Evolutionary conservation across 345 rosid genomes (phyloP).

Genomic region (Limnanthes douglasii): DNA sequence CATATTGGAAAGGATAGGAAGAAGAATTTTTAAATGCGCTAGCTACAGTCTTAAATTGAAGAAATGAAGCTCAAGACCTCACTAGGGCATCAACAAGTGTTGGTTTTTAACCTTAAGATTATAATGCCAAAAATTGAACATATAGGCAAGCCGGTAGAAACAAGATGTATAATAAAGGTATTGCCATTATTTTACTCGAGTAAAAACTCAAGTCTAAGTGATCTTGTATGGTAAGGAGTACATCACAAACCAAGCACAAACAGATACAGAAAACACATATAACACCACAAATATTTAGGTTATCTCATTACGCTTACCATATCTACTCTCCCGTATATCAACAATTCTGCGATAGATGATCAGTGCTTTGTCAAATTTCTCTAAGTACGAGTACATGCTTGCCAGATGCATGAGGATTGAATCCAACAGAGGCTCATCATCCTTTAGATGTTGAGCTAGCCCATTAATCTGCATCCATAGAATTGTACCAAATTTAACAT

Average conservation of each 20-base stretch:
- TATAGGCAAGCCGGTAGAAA: not conserved
- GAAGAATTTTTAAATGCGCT: no score
- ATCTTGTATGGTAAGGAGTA: no score
- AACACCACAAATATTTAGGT: not conserved
- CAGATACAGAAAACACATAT: not conserved
- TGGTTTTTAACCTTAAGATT: not conserved
- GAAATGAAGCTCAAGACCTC: no score
- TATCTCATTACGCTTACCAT: slow-evolving; percentile 25
- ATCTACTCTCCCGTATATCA: slow-evolving; percentile 29
- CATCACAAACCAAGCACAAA: no score
- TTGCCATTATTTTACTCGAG: no score
- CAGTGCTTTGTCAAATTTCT: slow-evolving; percentile 49
- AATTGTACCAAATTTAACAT: no score
- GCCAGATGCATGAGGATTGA: slow-evolving; percentile 65
- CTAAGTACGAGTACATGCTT: slow-evolving; percentile 62
- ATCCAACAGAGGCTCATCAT: slow-evolving; percentile 50
- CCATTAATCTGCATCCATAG: slow-evolving; percentile 39
- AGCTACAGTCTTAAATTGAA: no score
- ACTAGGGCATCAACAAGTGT: not conserved
- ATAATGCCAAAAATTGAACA: no score
- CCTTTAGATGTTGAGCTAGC: slow-evolving; percentile 29
- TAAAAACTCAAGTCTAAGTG: no score
- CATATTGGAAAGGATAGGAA: no score
- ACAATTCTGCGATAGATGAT: slow-evolving; percentile 35
- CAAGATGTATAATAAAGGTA: not conserved